Evolutionary conservation across 1,284 basidiomycete species (phyloP).

Genomic region (Sparassis latifolia): DNA sequence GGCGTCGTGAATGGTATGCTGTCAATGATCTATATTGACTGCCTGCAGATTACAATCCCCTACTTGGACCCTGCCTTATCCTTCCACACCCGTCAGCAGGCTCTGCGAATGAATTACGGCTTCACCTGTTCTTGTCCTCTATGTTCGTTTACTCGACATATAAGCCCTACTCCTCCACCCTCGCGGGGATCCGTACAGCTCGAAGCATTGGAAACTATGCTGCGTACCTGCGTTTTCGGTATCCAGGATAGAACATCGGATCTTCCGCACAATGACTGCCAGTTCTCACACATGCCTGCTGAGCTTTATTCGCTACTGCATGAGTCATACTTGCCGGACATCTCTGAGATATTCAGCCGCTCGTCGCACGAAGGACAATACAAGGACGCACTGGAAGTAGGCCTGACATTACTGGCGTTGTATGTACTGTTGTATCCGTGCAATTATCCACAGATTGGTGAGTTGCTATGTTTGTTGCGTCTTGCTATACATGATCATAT

Average conservation of each 20-base stretch:
- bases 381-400: conserved; percentile 43
- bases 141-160: conserved; percentile 20
- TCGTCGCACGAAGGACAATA: conserved; percentile 59
- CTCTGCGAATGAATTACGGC: conserved; percentile 56
- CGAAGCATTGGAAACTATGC: conserved; percentile 25
- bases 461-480: conserved; percentile 14
- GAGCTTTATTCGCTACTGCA: conserved; percentile 39
- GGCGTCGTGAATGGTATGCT: conserved; percentile 3
- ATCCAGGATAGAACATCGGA: conserved; percentile 6
- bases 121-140: conserved; percentile 53
- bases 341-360: conserved; percentile 58
- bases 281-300: conserved; percentile 32
- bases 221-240: conserved; percentile 35
- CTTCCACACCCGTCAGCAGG: conserved; percentile 48
- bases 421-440: conserved; percentile 63
- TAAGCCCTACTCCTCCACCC: conserved; percentile 40
- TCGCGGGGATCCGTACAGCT: conserved; percentile 18
- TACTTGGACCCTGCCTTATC: conserved; percentile 70
- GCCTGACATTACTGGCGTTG: conserved; percentile 51
- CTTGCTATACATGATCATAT: neutral
- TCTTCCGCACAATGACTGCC: conserved; percentile 7
- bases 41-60: conserved; percentile 54
- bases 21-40: too few species aligned
- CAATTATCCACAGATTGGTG: conserved; percentile 75
- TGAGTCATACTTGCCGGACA: conserved; percentile 48